Evolutionary conservation across 495 filamentous ascomycete genomes (phyloP).

Genomic region (Penicillium dipodomyicola): DNA sequence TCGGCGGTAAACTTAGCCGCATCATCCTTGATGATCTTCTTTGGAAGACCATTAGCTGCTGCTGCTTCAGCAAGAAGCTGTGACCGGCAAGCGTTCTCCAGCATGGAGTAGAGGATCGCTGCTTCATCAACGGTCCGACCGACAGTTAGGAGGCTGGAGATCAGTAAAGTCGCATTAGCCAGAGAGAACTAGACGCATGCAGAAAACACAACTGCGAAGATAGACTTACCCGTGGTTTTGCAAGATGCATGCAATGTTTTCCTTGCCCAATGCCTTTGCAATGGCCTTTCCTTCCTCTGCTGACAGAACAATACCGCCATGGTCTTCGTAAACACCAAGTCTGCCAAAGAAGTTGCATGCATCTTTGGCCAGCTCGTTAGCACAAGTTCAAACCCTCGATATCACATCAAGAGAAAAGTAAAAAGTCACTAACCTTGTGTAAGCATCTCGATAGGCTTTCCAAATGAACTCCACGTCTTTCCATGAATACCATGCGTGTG

Average conservation of each 20-base stretch:
- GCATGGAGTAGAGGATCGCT: slow-evolving; percentile 63
- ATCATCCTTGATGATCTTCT: slow-evolving; percentile 49
- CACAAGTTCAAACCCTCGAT: neutral
- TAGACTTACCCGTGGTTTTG: slow-evolving; percentile 60
- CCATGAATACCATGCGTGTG: slow-evolving; percentile 50
- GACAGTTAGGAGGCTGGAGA: slow-evolving; percentile 54
- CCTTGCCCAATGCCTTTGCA: slow-evolving; percentile 55
- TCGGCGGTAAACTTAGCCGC: slow-evolving; percentile 42
- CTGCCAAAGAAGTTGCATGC: slow-evolving; percentile 56
- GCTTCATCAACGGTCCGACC: slow-evolving; percentile 65
- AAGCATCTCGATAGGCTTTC: slow-evolving; percentile 48
- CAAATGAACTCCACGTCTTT: slow-evolving; percentile 49
- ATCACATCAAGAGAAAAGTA: neutral
- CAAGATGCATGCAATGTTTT: slow-evolving; percentile 61
- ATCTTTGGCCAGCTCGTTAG: slow-evolving; percentile 37
- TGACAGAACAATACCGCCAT: slow-evolving; percentile 58
- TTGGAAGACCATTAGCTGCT: slow-evolving; percentile 52
- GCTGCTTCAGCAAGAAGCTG: slow-evolving; percentile 66
- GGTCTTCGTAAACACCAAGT: slow-evolving; percentile 51
- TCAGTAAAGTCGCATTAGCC: neutral
- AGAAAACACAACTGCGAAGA: neutral
- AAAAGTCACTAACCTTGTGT: slow-evolving; percentile 38
- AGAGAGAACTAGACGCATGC: slow-evolving; percentile 2
- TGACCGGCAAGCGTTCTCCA: slow-evolving; percentile 65
- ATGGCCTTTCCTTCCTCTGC: slow-evolving; percentile 61